Base-by-base conservation (phyloP, 805 yeast species). In the Saccharomycopsis fermentans region DNA sequence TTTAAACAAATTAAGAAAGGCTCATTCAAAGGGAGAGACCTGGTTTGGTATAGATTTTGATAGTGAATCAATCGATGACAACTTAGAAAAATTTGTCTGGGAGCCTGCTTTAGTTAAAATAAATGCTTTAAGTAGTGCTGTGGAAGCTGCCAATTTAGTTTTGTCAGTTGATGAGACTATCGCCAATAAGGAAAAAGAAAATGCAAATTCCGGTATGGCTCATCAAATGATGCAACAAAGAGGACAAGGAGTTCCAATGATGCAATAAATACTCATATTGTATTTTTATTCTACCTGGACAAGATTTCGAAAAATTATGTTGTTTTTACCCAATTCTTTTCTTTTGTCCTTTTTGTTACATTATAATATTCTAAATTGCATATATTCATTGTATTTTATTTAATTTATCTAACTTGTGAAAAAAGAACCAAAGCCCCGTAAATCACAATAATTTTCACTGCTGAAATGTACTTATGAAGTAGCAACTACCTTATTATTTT, bases 121-220 rank as follows among this genome's bases (percentile, higher is more conserved):
- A 61, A 94, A 94, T 71, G 97, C 98, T n/a, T 75, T 94, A 60
- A 86, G 84, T 71, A 85, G 95, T 67, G 99, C 99, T 26, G 86
- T 97, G 12, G 99, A 94, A 73, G 99, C 99, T 50, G 96, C 98
- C 8, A 86, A 88, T 59, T 77, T 94, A 68, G 87, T 94, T 65
- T 78, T 94, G 64, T 85, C 95, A n/a, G 96, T 94, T 60, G 99
- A 94, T 71, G 98, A 94, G 76, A 94, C 98, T 17, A 85, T 87
- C 66, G 83, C 78, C 65, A 87, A 84, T 67, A 81, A 85, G 66
- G 88, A 82, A 63, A 81, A 82, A 64, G 81, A 79, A 55, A 74
- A 79, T 39, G 75, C 80, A 21, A 75, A 75, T 63, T 78, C 79
- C 26, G 77, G 77, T 55, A 74, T 70, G 74, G 74, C 75, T 61